Percentiles rank a stretch among this genome's conserved stretches.
These are phyloP conservation scores for Coelastrella sp. DNA, from an alignment of 139 green algal genomes.

Conservation along the genomic window DNA sequence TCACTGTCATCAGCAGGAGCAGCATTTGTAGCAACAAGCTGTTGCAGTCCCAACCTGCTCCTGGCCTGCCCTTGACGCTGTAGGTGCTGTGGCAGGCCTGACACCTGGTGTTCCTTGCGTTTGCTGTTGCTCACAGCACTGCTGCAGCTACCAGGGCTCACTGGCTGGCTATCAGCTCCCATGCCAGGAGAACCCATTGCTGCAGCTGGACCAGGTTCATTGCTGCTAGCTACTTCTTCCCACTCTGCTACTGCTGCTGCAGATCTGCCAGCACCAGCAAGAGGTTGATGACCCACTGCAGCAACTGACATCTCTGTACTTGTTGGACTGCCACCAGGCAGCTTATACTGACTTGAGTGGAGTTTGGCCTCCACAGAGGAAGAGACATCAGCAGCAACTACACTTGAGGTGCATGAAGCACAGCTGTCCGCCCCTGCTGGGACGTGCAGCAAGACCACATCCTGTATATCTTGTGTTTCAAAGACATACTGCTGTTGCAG, in stretches of 20 bases:
- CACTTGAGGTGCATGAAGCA: neutral
- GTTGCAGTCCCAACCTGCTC: conserved; percentile 8
- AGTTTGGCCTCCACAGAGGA: neutral
- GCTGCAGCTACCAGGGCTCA: neutral
- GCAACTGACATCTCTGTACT: neutral
- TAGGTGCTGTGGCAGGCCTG: neutral
- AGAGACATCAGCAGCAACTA: neutral
- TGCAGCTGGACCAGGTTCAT: neutral
- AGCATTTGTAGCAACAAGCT: neutral
- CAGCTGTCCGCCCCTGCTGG: neutral
- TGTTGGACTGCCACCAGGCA: neutral
- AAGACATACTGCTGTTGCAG: conserved; percentile 22
- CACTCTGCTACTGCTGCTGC: neutral
- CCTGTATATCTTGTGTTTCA: conserved; percentile 16
- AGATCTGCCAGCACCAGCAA: neutral
- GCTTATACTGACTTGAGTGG: neutral
- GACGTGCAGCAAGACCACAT: conserved; percentile 11
- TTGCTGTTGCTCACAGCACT: neutral
- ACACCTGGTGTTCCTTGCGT: neutral
- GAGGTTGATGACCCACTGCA: neutral
- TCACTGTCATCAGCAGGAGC: neutral
- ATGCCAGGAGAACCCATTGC: neutral
- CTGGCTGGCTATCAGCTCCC: neutral
- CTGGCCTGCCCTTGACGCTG: neutral
- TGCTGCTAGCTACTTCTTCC: neutral